A percentile compares a stretch with the other conserved stretches of the same genome.
phyloP scores from a whole-genome alignment of 768 basidiomycete genomes.

The Chiua virens region DNA sequence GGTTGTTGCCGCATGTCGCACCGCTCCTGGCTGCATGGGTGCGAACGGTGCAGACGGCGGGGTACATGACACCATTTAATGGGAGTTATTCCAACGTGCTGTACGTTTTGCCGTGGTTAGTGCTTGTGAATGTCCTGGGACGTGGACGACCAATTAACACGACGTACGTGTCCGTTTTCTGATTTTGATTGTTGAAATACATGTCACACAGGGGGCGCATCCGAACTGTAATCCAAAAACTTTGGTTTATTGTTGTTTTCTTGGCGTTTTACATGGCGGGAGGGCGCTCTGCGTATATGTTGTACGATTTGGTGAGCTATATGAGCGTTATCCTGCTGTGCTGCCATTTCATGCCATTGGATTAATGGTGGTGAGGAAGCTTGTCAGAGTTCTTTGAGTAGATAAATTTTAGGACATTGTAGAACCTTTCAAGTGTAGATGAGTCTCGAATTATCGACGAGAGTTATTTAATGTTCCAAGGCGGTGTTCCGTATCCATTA shows the following conservation, averaged over 20 bases:
- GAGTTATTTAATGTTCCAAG: too few species aligned
- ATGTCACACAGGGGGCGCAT: constrained; percentile 6
- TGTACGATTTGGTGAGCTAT: constrained; percentile 62
- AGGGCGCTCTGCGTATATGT: constrained; percentile 60
- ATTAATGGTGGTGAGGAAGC: background rate
- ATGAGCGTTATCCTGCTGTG: constrained; percentile 14
- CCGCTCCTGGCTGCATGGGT: constrained; percentile 89
- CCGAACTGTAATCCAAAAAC: constrained; percentile 45
- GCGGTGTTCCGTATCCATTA: too few species aligned
- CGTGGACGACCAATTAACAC: constrained; percentile 47
- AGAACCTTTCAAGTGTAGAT: too few species aligned
- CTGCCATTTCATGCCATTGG: constrained; percentile 6
- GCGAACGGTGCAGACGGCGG: constrained; percentile 78
- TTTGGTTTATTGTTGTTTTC: constrained; percentile 47
- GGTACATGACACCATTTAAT: constrained; percentile 74
- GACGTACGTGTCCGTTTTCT: constrained; percentile 33
- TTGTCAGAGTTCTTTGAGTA: too few species aligned
- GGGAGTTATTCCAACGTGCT: constrained; percentile 71
- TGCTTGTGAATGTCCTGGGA: constrained; percentile 61
- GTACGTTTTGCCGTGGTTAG: constrained; percentile 61
- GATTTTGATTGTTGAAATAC: background rate
- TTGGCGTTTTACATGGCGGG: constrained; percentile 61
- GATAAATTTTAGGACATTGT: too few species aligned
- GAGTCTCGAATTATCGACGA: too few species aligned
- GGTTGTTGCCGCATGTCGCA: constrained; percentile 74